These are phyloP conservation scores for Jaminaea rosea DNA, from an alignment of 1,284 basidiomycete species.

Conservation along the genomic window DNA sequence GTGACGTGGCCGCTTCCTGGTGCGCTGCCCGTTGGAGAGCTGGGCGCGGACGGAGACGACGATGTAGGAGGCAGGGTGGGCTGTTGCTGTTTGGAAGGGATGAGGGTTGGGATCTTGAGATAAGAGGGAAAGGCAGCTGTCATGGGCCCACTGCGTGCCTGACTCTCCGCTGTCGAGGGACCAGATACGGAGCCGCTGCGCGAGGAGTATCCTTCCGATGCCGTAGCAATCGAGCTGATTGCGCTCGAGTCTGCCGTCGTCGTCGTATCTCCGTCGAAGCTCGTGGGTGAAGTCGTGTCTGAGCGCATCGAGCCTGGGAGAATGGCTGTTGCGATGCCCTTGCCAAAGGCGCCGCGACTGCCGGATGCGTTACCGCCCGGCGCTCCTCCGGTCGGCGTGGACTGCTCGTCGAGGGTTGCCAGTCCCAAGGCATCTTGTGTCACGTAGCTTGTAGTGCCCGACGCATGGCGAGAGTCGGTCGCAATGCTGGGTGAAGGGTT, in stretches of 20 bases:
- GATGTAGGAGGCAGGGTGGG: conserved; percentile 14
- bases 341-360: too few species aligned
- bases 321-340: too few species aligned
- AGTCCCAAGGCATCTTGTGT: too few species aligned
- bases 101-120: conserved; percentile 44
- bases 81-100: conserved; percentile 33
- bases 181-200: neutral
- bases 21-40: neutral
- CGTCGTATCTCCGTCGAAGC: too few species aligned
- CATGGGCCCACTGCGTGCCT: conserved; percentile 1
- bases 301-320: too few species aligned
- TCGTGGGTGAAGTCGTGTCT: too few species aligned
- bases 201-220: too few species aligned
- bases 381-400: too few species aligned
- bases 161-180: neutral
- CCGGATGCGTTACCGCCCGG: too few species aligned
- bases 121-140: conserved; percentile 35
- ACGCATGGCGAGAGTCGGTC: neutral
- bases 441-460: neutral
- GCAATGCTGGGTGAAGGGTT: neutral
- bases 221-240: too few species aligned
- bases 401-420: too few species aligned
- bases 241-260: too few species aligned
- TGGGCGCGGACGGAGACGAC: conserved; percentile 16
- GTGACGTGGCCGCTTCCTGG: neutral